A percentile compares a stretch with the other conserved stretches of the same genome.
Conservation (phyloP, 352 stramenopile species). For the Pythium dissotocum region DNA sequence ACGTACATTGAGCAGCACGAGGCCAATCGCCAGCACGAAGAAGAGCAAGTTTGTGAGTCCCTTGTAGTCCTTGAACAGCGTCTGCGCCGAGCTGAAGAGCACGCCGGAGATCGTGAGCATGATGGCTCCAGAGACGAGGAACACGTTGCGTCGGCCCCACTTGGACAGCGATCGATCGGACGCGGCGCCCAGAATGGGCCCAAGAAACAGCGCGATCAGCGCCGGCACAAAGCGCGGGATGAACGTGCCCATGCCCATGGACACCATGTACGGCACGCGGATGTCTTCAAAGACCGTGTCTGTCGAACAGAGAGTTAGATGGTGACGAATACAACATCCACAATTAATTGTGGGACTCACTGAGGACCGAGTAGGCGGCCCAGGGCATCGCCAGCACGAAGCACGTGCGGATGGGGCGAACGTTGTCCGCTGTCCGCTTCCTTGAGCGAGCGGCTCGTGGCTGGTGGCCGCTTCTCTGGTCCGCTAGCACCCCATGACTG, state of each 20-base stretch:
- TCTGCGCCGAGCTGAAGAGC: conserved; percentile 64
- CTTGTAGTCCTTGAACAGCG: conserved; percentile 52
- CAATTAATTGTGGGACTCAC: conserved; percentile 29
- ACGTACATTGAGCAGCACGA: conserved; percentile 61
- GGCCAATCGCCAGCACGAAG: conserved; percentile 60
- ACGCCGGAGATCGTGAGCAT: conserved; percentile 53
- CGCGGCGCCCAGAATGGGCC: conserved; percentile 64
- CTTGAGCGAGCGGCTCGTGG: conserved; percentile 2
- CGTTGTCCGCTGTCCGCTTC: conserved; percentile 6
- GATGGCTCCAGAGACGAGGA: conserved; percentile 50
- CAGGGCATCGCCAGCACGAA: conserved; percentile 76
- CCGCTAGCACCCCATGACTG: conserved; percentile 5
- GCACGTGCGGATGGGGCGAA: conserved; percentile 42
- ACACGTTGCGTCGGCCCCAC: conserved; percentile 68
- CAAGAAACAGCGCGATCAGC: conserved; percentile 66
- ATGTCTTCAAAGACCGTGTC: conserved; percentile 76
- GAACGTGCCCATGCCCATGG: conserved; percentile 62
- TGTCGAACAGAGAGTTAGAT: conserved; percentile 17
- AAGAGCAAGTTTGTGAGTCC: conserved; percentile 51
- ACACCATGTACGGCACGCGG: conserved; percentile 66
- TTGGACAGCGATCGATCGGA: conserved; percentile 75
- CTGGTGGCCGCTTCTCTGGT: not conserved
- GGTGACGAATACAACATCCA: not conserved
- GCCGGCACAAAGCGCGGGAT: conserved; percentile 64
- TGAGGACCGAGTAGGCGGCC: conserved; percentile 68